Percentiles rank a stretch among this genome's conserved stretches.
These are phyloP conservation scores for Solanum chilense DNA, from an alignment of 257 asterid species.

Conservation along the genomic window DNA sequence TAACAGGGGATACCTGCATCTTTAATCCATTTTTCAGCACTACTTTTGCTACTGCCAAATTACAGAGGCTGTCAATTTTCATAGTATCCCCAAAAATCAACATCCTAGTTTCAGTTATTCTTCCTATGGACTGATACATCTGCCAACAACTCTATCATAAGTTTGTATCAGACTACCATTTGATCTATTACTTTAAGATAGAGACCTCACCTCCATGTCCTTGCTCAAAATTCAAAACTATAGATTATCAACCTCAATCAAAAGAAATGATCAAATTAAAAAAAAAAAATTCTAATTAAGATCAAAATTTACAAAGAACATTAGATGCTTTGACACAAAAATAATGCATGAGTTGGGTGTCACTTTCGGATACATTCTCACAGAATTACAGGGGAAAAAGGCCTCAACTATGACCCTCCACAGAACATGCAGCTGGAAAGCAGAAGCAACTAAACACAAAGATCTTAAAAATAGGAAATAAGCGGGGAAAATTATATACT, in stretches of 20 bases:
- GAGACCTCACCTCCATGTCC: not conserved
- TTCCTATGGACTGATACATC: not conserved
- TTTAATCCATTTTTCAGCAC: not conserved
- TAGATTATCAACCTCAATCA: not conserved
- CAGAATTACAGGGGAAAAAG: not conserved
- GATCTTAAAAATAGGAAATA: not conserved
- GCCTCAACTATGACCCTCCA: not conserved
- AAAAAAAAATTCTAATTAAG: not conserved
- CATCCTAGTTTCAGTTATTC: not conserved
- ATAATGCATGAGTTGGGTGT: not conserved
- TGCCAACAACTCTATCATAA: not conserved
- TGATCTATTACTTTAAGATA: not conserved
- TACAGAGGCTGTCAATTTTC: not conserved
- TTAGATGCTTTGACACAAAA: not conserved
- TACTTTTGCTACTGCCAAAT: not conserved
- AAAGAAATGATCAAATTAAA: not conserved
- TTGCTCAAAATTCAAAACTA: not conserved
- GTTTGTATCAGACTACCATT: not conserved
- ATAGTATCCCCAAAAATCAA: not conserved
- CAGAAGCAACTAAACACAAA: not conserved
- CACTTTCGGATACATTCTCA: not conserved
- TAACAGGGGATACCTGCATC: not conserved
- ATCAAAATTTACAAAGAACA: not conserved
- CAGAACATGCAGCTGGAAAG: not conserved
- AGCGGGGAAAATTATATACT: slow-evolving; percentile 7